Base-by-base conservation (phyloP, 768 basidiomycete species). In the Serpula lacrymans region DNA sequence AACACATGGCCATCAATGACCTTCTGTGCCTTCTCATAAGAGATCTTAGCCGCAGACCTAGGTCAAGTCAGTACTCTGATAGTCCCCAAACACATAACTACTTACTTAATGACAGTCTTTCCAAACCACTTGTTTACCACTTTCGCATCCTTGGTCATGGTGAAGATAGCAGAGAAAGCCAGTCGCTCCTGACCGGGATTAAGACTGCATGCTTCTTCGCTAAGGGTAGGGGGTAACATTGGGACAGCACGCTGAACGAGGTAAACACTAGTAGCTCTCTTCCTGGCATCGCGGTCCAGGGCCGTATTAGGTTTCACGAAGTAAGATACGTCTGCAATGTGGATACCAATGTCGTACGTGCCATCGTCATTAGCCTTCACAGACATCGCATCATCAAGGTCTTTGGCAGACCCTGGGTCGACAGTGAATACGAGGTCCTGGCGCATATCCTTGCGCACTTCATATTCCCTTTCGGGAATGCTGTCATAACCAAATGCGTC, bases 251-350 rank as follows among this genome's bases (percentile, higher is more conserved):
- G 82, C 61, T 99, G 96, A 20, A 98, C 82, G 31, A 99, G 85
- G 58, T 98, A 97, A 34, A 99, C 96, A 53, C 88, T 93, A 2
- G 93, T 97, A 20, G 94, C 96, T 44, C 94, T 78, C 65, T 98
- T 98, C 50, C 94, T 83, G 28, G 96, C 96, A 65, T 99, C 96
- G 17, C 96, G 89, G 55, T 99, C 96, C 52, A 99, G 71, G n/a
- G 96, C 88, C 9, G 94, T 96, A 59, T 92, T 93, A 17, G 90
- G 85, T 64, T 89, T 90, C 53, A 90, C 84, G 64, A 98, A 97
- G 70, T 85, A 86, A 2, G 94, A 91, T 5, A 97, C 95, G 62
- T 99, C 96, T 9, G 94, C 87, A 47, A 99, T 80, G 56, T 98
- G 95, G n/a, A 98, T 79, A 39, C 91, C 91, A 34, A 99, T 78